Base-by-base conservation (phyloP, 768 basidiomycete genomes). In the Mycena indigotica region DNA sequence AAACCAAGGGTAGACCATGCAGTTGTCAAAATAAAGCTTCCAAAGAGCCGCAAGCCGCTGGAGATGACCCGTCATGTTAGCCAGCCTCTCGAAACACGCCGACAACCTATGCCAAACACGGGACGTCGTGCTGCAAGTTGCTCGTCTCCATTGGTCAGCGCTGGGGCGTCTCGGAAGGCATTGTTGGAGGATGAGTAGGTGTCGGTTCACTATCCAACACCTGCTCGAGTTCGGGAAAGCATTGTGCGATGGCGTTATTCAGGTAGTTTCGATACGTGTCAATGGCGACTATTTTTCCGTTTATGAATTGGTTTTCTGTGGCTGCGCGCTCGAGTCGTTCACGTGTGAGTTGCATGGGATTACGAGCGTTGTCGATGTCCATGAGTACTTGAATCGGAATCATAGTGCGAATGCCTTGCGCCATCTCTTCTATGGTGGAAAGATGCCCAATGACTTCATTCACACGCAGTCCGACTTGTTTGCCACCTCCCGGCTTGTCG, bases 251-350 rank as follows among this genome's bases (percentile, higher is more conserved):
- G 0, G 89, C 89, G 61, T 88, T 88, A 58, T 89, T 79, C 58
- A 93, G 75, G 60, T 82, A 73, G 50, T 71, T 78, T 55, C 84
- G 82, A 70, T 93, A 93, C 21, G 88, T 86, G 90, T 85, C 81
- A 25, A 94, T 81, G 1, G 91, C 92, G 44, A 81, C 79, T 35
- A 94, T 89, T 68, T 93, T 93, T 26, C 89, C 91, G 66, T 93
- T 91, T 88, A 92, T 91, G 62, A 92, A 93, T 67, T 93, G 92
- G 67, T 94, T 94, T 74, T 94, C 93, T 2, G 89, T 89, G 28
- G 92, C 90, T 0, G 90, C 84, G 52, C 91, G 80, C 73, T 94
- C 92, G 15, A 94, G 71, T 50, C 89, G 80, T 56, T 93, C 91
- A 61, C 84, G 83, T 17, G 92, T 92, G 51, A 92, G 76, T 67